phyloP scores from a whole-genome alignment of 73 alveolate species.

The Effrenium voratum region DNA sequence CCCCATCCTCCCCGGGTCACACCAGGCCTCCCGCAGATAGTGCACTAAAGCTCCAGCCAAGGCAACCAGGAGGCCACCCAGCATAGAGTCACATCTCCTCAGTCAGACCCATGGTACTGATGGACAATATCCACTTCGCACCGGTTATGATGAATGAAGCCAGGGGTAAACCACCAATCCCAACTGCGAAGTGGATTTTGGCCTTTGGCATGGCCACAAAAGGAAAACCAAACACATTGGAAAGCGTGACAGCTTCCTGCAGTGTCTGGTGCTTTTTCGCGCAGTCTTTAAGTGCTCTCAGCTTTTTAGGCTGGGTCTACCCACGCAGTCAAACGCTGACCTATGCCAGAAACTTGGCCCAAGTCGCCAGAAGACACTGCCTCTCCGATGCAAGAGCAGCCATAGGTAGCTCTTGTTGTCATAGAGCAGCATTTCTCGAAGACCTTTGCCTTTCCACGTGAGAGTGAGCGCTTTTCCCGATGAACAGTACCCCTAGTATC shows the following conservation, averaged over 20 bases:
- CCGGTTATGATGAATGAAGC: too few species aligned
- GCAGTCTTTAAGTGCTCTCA: not conserved
- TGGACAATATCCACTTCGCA: too few species aligned
- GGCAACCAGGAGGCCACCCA: conserved; percentile 41
- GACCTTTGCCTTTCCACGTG: too few species aligned
- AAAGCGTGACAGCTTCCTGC: not conserved
- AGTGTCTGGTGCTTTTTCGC: not conserved
- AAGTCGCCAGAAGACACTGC: not conserved
- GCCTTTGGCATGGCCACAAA: not conserved
- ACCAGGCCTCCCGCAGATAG: not conserved
- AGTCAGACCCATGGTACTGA: too few species aligned
- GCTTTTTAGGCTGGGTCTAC: not conserved
- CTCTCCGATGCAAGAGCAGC: conserved; percentile 62
- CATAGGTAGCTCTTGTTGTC: conserved; percentile 49
- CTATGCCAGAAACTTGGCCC: not conserved
- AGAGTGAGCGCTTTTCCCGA: too few species aligned
- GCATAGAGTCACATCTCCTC: conserved; percentile 19
- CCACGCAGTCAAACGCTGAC: not conserved
- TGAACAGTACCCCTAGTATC: too few species aligned
- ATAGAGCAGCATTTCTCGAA: conserved; percentile 51
- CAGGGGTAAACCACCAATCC: too few species aligned
- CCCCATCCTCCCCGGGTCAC: not conserved
- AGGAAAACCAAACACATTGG: not conserved
- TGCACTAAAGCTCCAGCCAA: not conserved
- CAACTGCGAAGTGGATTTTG: too few species aligned